These are phyloP conservation scores for Coemansia sp. DNA, from an alignment of 192 early-diverging fungal species.

Conservation along the genomic window DNA sequence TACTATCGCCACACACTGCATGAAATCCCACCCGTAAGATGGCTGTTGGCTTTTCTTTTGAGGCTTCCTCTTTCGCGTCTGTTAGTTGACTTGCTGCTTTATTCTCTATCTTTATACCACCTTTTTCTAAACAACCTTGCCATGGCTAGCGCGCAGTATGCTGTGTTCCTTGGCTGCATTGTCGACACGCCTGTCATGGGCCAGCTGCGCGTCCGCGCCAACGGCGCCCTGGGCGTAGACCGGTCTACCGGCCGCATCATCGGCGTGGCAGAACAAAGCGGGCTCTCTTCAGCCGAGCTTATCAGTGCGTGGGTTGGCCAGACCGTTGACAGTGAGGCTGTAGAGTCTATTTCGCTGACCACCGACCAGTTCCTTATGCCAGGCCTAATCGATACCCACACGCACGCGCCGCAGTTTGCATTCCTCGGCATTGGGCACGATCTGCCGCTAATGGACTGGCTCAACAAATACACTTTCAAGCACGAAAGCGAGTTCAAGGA, in stretches of 20 bases:
- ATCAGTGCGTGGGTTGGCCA: constrained; percentile 35
- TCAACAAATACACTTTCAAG: constrained; percentile 90
- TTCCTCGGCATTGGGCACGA: constrained; percentile 91
- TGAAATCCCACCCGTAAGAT: neutral
- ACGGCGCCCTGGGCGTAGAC: constrained; percentile 72
- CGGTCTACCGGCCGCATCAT: constrained; percentile 66
- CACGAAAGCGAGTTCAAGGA: constrained; percentile 77
- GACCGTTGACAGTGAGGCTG: neutral
- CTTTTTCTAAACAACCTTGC: neutral
- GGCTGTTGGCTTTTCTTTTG: neutral
- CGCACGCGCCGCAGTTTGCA: constrained; percentile 91
- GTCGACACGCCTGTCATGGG: constrained; percentile 68
- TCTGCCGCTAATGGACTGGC: constrained; percentile 88
- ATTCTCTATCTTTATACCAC: neutral
- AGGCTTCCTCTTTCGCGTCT: neutral
- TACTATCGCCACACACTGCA: no score
- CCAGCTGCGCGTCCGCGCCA: constrained; percentile 68
- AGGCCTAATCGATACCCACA: constrained; percentile 93
- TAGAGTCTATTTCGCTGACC: constrained; percentile 39
- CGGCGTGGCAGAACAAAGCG: constrained; percentile 45
- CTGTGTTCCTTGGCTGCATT: constrained; percentile 66
- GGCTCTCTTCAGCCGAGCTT: constrained; percentile 16
- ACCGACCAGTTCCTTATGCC: constrained; percentile 81
- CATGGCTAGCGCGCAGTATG: constrained; percentile 28
- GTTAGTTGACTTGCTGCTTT: neutral